A percentile compares a stretch with the other conserved stretches of the same genome.
Conservation (phyloP, 257 asterid genomes). For the Jasminum sambac region DNA sequence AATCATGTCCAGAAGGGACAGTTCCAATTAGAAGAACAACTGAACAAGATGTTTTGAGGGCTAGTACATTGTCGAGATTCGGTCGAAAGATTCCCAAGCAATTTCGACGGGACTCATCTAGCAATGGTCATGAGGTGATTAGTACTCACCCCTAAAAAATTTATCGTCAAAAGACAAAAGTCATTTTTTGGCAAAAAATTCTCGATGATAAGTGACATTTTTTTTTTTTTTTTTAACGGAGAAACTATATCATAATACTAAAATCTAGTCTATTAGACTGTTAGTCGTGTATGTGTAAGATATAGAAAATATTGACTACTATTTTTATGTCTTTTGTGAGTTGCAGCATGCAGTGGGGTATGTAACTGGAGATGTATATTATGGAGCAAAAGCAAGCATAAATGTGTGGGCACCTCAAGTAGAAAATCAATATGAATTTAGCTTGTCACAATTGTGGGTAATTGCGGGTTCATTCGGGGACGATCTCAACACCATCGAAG, state of each 20-base stretch:
- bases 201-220: too few species aligned
- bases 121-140: conserved; percentile 80
- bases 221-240: too few species aligned
- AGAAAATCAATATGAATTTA: conserved; percentile 66
- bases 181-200: too few species aligned
- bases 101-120: conserved; percentile 60
- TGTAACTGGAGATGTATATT: conserved; percentile 72
- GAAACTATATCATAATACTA: too few species aligned
- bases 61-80: conserved; percentile 46
- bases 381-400: conserved; percentile 89
- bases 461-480: conserved; percentile 89
- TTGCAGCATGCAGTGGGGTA: conserved; percentile 92
- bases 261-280: too few species aligned
- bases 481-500: conserved; percentile 96
- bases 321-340: neutral
- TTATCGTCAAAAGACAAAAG: too few species aligned
- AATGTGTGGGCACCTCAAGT: conserved; percentile 89
- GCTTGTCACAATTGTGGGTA: conserved; percentile 88
- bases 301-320: neutral
- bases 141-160: neutral
- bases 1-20: conserved; percentile 78
- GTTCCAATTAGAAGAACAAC: conserved; percentile 78
- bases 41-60: conserved; percentile 64
- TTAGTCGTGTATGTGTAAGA: too few species aligned
- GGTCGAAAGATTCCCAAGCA: conserved; percentile 55